Evolutionary conservation across 495 filamentous ascomycete species (phyloP).

Genomic region (Hypomontagnella submonticulosa): DNA sequence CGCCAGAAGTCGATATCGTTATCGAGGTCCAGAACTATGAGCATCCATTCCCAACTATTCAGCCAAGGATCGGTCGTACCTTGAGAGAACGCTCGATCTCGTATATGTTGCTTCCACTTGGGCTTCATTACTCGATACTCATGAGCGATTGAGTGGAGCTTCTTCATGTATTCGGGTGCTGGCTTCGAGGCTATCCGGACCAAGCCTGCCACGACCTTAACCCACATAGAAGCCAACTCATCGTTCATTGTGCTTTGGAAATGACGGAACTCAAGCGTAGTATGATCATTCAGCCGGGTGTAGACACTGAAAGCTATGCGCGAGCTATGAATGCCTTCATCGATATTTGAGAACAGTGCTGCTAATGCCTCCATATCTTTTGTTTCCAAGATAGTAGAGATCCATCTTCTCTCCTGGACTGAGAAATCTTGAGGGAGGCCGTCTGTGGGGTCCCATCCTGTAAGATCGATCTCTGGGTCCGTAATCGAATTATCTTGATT

Average conservation of each 20-base stretch:
- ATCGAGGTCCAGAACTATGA: conserved; percentile 5
- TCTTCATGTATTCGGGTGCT: conserved; percentile 15
- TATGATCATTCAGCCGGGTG: conserved; percentile 19
- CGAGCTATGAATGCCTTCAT: not conserved
- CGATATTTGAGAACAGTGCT: conserved; percentile 1
- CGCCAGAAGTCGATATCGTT: conserved; percentile 14
- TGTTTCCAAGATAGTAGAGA: conserved; percentile 12
- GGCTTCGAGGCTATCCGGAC: conserved; percentile 17
- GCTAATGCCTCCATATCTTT: conserved; percentile 10
- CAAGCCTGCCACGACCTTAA: conserved; percentile 13
- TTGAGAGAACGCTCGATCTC: conserved; percentile 1
- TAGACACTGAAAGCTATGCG: conserved; percentile 17
- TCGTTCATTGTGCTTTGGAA: conserved; percentile 26
- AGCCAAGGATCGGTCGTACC: conserved; percentile 14
- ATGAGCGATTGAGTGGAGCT: conserved; percentile 2
- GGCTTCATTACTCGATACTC: conserved; percentile 10
- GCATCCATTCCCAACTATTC: conserved; percentile 15
- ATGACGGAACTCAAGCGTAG: conserved; percentile 24
- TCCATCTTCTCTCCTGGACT: not conserved
- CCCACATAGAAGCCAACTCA: conserved; percentile 17
- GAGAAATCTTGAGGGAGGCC: conserved; percentile 8
- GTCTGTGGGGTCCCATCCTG: no score
- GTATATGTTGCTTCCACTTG: conserved; percentile 13
- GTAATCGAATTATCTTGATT: no score
- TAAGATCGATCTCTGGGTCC: no score